phyloP scores from a whole-genome alignment of 1,284 basidiomycete genomes.

The Leccinum solheimii region DNA sequence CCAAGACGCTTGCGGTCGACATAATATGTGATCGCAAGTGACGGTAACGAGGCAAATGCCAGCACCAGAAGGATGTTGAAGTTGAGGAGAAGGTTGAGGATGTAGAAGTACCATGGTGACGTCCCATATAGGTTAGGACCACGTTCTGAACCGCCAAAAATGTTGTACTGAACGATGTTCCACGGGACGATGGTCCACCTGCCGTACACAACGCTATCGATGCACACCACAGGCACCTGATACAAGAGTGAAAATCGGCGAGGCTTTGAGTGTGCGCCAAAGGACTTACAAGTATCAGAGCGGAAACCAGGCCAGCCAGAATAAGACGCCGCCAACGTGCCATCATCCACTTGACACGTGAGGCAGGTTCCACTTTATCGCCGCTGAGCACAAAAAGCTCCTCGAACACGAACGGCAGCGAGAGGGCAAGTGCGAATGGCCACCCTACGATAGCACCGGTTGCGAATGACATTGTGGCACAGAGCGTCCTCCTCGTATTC shows the following conservation, averaged over 20 bases:
- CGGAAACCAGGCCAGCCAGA: conserved; percentile 55
- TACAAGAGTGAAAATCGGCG: conserved; percentile 4
- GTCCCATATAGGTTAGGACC: conserved; percentile 93
- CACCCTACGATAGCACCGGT: conserved; percentile 90
- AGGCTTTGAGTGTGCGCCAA: background rate
- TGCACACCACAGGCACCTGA: conserved; percentile 77
- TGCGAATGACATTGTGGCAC: conserved; percentile 74
- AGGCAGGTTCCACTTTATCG: conserved; percentile 62
- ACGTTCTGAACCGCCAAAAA: conserved; percentile 76
- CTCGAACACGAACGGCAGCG: conserved; percentile 89
- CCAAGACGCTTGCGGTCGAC: conserved; percentile 83
- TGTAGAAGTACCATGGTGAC: conserved; percentile 83
- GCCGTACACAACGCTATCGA: conserved; percentile 91
- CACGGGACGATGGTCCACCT: conserved; percentile 79
- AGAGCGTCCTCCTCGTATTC: conserved; percentile 56
- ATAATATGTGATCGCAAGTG: conserved; percentile 72
- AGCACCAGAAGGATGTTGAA: conserved; percentile 88
- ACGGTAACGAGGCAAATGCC: conserved; percentile 79
- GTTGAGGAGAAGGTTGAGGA: conserved; percentile 87
- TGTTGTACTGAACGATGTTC: conserved; percentile 95
- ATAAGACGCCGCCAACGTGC: conserved; percentile 65
- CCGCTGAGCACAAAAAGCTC: conserved; percentile 81
- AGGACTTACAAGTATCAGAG: conserved; percentile 68
- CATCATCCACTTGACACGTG: conserved; percentile 55
- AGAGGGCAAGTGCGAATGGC: conserved; percentile 90